phyloP scores from a whole-genome alignment of 331 rosid genomes.

The Arachis monticola region DNA sequence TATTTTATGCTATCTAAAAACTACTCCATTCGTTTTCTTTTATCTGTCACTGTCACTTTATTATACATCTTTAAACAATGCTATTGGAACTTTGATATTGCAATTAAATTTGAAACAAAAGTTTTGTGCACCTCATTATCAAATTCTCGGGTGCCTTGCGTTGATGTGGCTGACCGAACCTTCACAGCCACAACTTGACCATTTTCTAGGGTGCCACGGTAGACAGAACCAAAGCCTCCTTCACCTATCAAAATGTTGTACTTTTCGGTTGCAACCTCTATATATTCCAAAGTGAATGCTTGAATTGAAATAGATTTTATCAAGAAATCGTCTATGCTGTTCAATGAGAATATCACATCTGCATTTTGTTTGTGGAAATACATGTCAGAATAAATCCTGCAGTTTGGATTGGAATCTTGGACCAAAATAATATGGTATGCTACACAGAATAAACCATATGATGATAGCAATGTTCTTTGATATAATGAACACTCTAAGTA shows the following conservation, averaged over 20 bases:
- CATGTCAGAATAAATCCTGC: conserved; percentile 18
- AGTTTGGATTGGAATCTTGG: conserved; percentile 4
- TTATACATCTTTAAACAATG: too few relatives aligned
- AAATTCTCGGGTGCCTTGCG: conserved; percentile 92
- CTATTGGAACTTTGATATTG: neutral
- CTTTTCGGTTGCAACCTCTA: conserved; percentile 72
- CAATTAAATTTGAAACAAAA: conserved; percentile 6
- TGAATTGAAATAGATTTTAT: conserved; percentile 64
- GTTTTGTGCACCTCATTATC: conserved; percentile 70
- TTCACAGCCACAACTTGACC: conserved; percentile 91
- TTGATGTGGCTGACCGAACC: conserved; percentile 92
- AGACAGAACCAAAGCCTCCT: conserved; percentile 97
- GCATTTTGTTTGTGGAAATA: conserved; percentile 40
- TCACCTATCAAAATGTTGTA: conserved; percentile 85
- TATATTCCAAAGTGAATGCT: conserved; percentile 60
- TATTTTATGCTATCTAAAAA: neutral
- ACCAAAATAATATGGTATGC: too few relatives aligned
- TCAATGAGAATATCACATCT: conserved; percentile 69
- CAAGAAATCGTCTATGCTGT: conserved; percentile 69
- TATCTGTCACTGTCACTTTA: neutral
- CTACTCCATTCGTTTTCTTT: neutral
- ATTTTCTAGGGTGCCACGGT: conserved; percentile 64
- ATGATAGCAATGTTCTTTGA: neutral
- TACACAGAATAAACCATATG: neutral
- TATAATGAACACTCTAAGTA: neutral